Evolutionary conservation across 2,329 filamentous ascomycete species (phyloP).

Genomic region (Cladosporium sp.): DNA sequence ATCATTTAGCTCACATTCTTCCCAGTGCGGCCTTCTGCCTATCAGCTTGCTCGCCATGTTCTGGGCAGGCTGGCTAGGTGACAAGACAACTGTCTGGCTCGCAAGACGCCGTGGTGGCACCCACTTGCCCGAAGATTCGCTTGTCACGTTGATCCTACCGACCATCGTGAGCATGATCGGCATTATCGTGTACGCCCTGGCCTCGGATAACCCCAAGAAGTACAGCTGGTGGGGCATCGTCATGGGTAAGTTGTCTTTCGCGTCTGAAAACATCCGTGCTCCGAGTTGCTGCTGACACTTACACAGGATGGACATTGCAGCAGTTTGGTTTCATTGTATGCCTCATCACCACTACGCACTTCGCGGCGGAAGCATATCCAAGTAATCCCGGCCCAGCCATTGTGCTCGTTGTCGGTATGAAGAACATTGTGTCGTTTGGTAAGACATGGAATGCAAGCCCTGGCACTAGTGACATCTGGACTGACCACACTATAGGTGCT

Average conservation of each 20-base stretch:
- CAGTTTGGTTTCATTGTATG: conserved; percentile 25
- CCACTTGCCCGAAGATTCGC: conserved; percentile 34
- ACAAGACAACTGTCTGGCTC: conserved; percentile 26
- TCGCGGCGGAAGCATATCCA: conserved; percentile 27
- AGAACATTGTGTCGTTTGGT: conserved; percentile 34
- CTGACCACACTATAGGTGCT: conserved; percentile 14
- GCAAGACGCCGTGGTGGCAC: conserved; percentile 32
- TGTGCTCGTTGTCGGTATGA: conserved; percentile 32
- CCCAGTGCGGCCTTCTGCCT: conserved; percentile 19
- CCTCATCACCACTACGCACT: conserved; percentile 30
- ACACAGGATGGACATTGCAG: conserved; percentile 30
- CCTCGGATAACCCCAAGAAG: conserved; percentile 21
- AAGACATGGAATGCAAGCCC: not conserved
- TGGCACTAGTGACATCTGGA: not conserved
- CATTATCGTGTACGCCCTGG: conserved; percentile 32
- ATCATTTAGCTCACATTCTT: not conserved
- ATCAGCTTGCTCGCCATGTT: conserved; percentile 23
- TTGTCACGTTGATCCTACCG: conserved; percentile 32
- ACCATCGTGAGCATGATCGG: conserved; percentile 30
- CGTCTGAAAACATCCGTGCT: not conserved
- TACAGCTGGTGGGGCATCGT: conserved; percentile 22
- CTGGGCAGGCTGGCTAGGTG: conserved; percentile 23
- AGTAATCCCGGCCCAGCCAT: conserved; percentile 31
- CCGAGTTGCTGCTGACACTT: conserved; percentile 20
- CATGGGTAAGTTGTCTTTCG: conserved; percentile 15